phyloP scores from a whole-genome alignment of 345 rosid species.

The Populus tremula region DNA sequence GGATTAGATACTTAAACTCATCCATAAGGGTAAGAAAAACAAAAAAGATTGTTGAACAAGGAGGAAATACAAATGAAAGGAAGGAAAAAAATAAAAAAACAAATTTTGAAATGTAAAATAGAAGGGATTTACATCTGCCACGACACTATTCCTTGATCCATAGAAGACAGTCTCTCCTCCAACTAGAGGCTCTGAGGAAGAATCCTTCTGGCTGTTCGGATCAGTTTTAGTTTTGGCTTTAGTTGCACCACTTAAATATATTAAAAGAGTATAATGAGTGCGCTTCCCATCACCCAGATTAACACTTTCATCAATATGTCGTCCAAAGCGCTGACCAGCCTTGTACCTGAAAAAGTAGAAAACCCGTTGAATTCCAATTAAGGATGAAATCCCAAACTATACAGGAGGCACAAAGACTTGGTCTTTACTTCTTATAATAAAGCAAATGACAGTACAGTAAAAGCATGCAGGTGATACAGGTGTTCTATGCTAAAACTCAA shows the following conservation, averaged over 20 bases:
- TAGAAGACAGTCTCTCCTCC: constrained; percentile 98
- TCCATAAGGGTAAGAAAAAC: not conserved
- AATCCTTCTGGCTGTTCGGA: constrained; percentile 30
- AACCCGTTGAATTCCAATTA: not conserved
- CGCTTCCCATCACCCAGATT: constrained; percentile 66
- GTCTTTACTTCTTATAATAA: not conserved
- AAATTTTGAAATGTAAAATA: not conserved
- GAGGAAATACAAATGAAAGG: not conserved
- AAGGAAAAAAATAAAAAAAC: not conserved
- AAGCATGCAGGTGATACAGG: not conserved
- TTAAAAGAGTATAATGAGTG: constrained; percentile 77
- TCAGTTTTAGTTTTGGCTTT: constrained; percentile 48
- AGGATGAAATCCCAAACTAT: not conserved
- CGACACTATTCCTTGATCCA: constrained; percentile 62
- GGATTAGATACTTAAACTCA: not conserved
- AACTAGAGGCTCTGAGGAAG: constrained; percentile 47
- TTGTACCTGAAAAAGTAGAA: constrained; percentile 53
- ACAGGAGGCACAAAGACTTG: not conserved
- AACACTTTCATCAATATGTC: constrained; percentile 81
- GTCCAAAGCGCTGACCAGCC: constrained; percentile 83
- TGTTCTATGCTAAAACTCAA: not conserved
- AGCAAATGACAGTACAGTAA: not conserved
- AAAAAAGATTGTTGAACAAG: not conserved
- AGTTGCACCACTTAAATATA: constrained; percentile 68
- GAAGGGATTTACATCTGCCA: constrained; percentile 64